Conservation (phyloP, 169 alveolate species). For the Cryptosporidium canis region DNA sequence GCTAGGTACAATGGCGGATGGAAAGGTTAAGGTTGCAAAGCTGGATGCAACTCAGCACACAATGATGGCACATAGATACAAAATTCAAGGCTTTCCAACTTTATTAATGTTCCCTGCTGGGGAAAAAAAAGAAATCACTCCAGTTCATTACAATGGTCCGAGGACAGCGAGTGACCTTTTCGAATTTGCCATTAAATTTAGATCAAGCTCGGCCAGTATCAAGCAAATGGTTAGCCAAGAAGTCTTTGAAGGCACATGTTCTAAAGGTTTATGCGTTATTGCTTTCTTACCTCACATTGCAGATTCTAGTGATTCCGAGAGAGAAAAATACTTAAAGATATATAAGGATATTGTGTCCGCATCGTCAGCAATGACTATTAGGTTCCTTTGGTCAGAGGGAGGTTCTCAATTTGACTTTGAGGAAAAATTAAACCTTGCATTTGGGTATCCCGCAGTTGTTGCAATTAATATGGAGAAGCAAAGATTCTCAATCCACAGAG, state of each 20-base stretch:
- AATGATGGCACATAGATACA: conserved; percentile 80
- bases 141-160: conserved; percentile 85
- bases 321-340: conserved; percentile 82
- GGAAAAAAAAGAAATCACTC: conserved; percentile 85
- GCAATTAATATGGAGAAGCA: conserved; percentile 84
- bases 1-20: conserved; percentile 89
- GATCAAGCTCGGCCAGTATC: conserved; percentile 81
- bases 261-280: conserved; percentile 85
- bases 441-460: conserved; percentile 91
- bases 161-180: conserved; percentile 86
- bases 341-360: conserved; percentile 82
- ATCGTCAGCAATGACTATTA: conserved; percentile 84
- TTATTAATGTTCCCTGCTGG: conserved; percentile 91
- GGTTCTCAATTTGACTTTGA: conserved; percentile 90
- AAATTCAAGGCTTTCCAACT: conserved; percentile 95
- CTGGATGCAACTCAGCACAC: conserved; percentile 84
- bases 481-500: conserved; percentile 67
- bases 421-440: conserved; percentile 84
- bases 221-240: conserved; percentile 76
- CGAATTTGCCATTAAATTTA: conserved; percentile 82
- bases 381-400: conserved; percentile 90
- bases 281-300: conserved; percentile 90
- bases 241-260: conserved; percentile 80
- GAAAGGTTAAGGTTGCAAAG: conserved; percentile 80
- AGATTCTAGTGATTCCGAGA: conserved; percentile 85